Percentiles rank a stretch among this genome's conserved stretches.
Conservation (phyloP, 768 basidiomycete genomes). For the Suillus fuscotomentosus region DNA sequence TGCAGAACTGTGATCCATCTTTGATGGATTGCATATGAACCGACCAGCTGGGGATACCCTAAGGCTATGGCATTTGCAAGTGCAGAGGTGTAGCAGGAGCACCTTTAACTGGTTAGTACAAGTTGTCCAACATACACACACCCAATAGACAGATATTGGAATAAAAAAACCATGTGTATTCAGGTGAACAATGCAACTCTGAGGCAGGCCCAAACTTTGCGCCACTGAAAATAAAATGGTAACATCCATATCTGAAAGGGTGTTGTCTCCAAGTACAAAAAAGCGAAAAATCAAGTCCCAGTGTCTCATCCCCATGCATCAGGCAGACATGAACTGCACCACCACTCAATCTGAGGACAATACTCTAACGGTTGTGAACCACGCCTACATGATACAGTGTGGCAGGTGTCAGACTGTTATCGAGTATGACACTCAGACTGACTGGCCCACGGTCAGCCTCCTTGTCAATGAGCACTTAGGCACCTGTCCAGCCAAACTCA, state of each 20-base stretch:
- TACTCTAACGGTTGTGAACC: neutral
- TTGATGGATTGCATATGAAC: neutral
- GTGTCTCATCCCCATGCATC: neutral
- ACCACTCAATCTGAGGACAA: neutral
- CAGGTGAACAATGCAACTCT: neutral
- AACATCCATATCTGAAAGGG: neutral
- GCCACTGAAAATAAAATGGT: neutral
- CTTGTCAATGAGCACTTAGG: slow-evolving; percentile 22
- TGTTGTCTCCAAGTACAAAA: neutral
- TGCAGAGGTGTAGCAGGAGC: neutral
- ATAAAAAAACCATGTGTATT: neutral
- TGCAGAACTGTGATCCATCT: neutral
- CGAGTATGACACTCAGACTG: slow-evolving; percentile 23
- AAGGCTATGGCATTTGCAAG: neutral
- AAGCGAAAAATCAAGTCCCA: neutral
- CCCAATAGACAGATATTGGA: neutral
- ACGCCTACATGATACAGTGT: slow-evolving; percentile 11
- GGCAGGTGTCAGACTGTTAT: slow-evolving; percentile 24
- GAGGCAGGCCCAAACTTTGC: neutral
- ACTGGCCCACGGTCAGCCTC: slow-evolving; percentile 25
- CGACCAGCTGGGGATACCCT: neutral
- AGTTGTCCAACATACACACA: neutral
- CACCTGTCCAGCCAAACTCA: slow-evolving; percentile 13
- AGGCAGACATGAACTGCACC: slow-evolving; percentile 14
- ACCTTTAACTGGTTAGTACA: neutral